Conservation (phyloP, 805 yeast genomes). For the Metahyphopichia silvanorum region DNA sequence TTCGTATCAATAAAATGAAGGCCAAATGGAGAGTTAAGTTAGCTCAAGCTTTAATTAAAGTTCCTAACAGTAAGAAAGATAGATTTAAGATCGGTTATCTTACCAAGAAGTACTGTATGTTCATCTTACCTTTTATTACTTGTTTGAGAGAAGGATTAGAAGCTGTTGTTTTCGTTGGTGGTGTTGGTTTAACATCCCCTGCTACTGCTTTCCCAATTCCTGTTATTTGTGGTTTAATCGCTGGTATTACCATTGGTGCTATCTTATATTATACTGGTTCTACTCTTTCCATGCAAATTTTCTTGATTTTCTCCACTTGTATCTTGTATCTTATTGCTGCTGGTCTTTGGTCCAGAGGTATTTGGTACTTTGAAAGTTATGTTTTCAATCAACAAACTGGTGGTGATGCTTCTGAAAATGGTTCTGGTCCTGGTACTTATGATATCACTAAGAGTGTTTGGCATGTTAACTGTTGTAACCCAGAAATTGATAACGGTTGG, state of each 20-base stretch:
- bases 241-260: constrained; percentile 72
- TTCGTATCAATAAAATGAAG: constrained; percentile 93
- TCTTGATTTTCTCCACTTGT: constrained; percentile 83
- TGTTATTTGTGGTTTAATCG: constrained; percentile 80
- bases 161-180: constrained; percentile 45
- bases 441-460: constrained; percentile 76
- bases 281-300: constrained; percentile 76
- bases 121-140: constrained; percentile 84
- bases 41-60: constrained; percentile 73
- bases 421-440: constrained; percentile 94
- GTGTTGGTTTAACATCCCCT: constrained; percentile 36
- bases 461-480: constrained; percentile 98
- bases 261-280: constrained; percentile 81
- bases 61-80: constrained; percentile 48
- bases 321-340: constrained; percentile 87
- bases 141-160: constrained; percentile 90
- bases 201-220: constrained; percentile 83
- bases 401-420: constrained; percentile 92
- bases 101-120: constrained; percentile 76
- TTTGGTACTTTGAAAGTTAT: constrained; percentile 83
- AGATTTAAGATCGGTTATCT: constrained; percentile 37
- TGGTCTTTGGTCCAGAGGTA: constrained; percentile 89
- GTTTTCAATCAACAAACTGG: constrained; percentile 66
- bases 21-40: constrained; percentile 96
- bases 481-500: constrained; percentile 91